These are phyloP conservation scores for Aspergillus ostianus DNA, from an alignment of 495 filamentous ascomycete species.

Conservation along the genomic window DNA sequence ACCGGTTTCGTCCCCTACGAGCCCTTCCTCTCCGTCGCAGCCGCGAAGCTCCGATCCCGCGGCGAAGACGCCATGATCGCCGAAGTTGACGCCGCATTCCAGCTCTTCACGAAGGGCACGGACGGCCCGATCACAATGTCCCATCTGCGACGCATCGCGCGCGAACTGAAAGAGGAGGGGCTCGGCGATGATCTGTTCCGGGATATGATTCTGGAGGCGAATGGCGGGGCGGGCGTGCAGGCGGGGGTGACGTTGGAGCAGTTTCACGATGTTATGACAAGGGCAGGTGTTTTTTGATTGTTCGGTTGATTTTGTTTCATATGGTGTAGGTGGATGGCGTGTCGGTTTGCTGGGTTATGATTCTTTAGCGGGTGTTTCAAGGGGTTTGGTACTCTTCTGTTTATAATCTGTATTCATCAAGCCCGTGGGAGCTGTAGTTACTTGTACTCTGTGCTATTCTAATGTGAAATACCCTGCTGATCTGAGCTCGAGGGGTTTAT, in stretches of 20 bases:
- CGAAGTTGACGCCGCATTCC: conserved; percentile 78
- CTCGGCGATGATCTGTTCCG: conserved; percentile 75
- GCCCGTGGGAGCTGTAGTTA: background rate
- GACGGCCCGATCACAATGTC: conserved; percentile 65
- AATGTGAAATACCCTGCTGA: background rate
- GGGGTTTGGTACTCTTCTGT: background rate
- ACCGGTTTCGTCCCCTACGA: conserved; percentile 73
- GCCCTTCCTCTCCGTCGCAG: conserved; percentile 79
- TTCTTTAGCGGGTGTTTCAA: background rate
- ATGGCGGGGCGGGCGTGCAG: conserved; percentile 69
- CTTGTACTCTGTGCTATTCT: background rate
- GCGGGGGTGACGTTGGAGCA: conserved; percentile 73
- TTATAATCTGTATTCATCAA: background rate
- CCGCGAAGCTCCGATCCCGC: conserved; percentile 68
- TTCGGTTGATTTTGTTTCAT: conserved; percentile 16
- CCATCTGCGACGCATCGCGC: conserved; percentile 76
- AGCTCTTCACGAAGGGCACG: conserved; percentile 64
- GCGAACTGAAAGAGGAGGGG: conserved; percentile 70
- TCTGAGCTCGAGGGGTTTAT: no score
- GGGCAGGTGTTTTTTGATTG: conserved; percentile 74
- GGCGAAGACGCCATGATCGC: conserved; percentile 53
- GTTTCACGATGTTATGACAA: conserved; percentile 81
- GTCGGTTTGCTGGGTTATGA: background rate
- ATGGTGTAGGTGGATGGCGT: background rate
- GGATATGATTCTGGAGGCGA: conserved; percentile 94